A percentile compares a stretch with the other conserved stretches of the same genome.
Conservation (phyloP, 768 basidiomycete species). For the Amanita fuliginea region DNA sequence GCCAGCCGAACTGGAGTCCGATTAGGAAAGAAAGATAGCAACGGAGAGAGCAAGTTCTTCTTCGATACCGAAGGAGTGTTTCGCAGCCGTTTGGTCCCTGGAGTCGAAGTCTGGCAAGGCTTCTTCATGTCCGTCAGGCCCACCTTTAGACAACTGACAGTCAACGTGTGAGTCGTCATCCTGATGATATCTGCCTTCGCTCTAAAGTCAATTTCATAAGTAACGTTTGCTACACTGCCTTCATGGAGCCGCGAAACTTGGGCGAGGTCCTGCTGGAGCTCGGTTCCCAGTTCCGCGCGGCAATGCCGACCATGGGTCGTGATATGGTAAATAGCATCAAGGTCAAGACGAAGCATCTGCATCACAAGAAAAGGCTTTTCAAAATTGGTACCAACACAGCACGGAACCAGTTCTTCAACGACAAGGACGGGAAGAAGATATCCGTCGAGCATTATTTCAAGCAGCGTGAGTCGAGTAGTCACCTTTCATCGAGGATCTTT, state of each 20-base stretch:
- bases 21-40: conserved; percentile 26
- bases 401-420: conserved; percentile 16
- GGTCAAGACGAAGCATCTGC: conserved; percentile 5
- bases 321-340: conserved; percentile 2
- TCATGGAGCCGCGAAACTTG: conserved; percentile 49
- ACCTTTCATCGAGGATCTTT: conserved; percentile 29
- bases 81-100: conserved; percentile 18
- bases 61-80: conserved; percentile 25
- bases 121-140: conserved; percentile 42
- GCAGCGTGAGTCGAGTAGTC: conserved; percentile 2
- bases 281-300: conserved; percentile 24
- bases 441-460: conserved; percentile 50
- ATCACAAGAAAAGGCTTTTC: conserved; percentile 5
- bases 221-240: conserved; percentile 47
- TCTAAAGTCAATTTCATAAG: conserved; percentile 12
- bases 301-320: conserved; percentile 14
- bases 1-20: conserved; percentile 35
- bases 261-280: conserved; percentile 47
- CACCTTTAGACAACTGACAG: conserved; percentile 35
- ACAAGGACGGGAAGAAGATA: conserved; percentile 38
- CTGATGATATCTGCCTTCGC: neutral
- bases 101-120: conserved; percentile 30
- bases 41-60: conserved; percentile 35
- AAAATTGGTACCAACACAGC: conserved; percentile 9
- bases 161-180: conserved; percentile 33